A percentile compares a stretch with the other conserved stretches of the same genome.
These are phyloP conservation scores for Ganoderma multipileum DNA, from an alignment of 1,284 basidiomycete species.

Conservation along the genomic window DNA sequence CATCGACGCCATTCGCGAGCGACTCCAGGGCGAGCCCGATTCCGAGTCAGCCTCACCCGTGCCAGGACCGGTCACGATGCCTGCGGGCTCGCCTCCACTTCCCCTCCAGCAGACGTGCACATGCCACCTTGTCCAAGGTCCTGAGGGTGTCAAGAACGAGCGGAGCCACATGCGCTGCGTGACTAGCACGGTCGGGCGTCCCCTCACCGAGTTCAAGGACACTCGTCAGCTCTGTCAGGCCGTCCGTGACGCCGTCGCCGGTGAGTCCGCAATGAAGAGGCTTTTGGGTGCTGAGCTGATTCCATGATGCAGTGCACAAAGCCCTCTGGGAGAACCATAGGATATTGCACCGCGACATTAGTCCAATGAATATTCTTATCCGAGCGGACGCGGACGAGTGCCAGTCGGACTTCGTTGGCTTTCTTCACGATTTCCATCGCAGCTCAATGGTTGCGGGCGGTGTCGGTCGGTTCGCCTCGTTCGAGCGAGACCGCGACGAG, in stretches of 20 bases:
- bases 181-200: conserved; percentile 18
- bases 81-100: neutral
- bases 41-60: neutral
- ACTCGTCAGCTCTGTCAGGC: conserved; percentile 22
- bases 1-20: neutral
- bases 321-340: neutral
- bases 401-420: conserved; percentile 8
- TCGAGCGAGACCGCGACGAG: no score
- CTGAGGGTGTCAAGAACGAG: conserved; percentile 10
- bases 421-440: conserved; percentile 27
- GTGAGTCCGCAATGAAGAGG: conserved; percentile 8
- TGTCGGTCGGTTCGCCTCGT: neutral
- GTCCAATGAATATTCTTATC: conserved; percentile 28
- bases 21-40: no score
- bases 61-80: neutral
- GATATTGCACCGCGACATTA: conserved; percentile 27
- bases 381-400: neutral
- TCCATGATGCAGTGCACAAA: conserved; percentile 5
- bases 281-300: neutral
- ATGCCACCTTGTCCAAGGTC: neutral
- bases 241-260: conserved; percentile 25
- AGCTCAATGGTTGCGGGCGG: conserved; percentile 10
- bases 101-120: neutral
- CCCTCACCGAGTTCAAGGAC: conserved; percentile 13
- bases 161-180: conserved; percentile 26